These are phyloP conservation scores for Xylaria scruposa DNA, from an alignment of 495 filamentous ascomycete genomes.

Conservation along the genomic window DNA sequence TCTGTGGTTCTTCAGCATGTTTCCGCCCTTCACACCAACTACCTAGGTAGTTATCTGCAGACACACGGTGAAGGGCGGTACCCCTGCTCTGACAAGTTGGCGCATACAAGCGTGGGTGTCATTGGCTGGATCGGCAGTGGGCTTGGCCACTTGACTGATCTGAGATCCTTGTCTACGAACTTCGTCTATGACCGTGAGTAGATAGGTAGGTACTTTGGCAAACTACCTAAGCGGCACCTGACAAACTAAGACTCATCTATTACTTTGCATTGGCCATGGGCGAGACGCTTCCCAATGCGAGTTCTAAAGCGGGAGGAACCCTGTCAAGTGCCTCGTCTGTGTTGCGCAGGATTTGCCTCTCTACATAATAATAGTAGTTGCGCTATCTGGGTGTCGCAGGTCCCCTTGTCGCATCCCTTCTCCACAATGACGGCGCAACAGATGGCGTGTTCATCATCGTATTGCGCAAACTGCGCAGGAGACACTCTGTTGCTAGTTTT, in stretches of 20 bases:
- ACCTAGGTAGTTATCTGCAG: constrained; percentile 9
- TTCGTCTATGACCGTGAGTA: constrained; percentile 39
- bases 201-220: neutral
- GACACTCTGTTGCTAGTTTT: neutral
- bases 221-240: constrained; percentile 23
- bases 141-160: constrained; percentile 44
- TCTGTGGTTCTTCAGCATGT: constrained; percentile 12
- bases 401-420: constrained; percentile 23
- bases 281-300: constrained; percentile 20
- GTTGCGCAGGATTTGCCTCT: constrained; percentile 20
- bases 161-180: constrained; percentile 42
- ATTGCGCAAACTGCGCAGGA: constrained; percentile 19
- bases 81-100: constrained; percentile 43
- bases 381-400: constrained; percentile 2
- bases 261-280: constrained; percentile 9
- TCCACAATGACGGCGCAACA: constrained; percentile 29
- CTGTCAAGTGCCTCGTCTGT: neutral
- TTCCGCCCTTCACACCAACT: constrained; percentile 26
- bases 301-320: constrained; percentile 3
- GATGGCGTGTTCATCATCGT: constrained; percentile 28
- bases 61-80: constrained; percentile 31
- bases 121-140: constrained; percentile 41
- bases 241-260: constrained; percentile 18
- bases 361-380: constrained; percentile 7
- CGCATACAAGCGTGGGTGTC: constrained; percentile 33